These are phyloP conservation scores for Trypethelium eluteriae DNA, from an alignment of 495 filamentous ascomycete genomes.

Conservation along the genomic window DNA sequence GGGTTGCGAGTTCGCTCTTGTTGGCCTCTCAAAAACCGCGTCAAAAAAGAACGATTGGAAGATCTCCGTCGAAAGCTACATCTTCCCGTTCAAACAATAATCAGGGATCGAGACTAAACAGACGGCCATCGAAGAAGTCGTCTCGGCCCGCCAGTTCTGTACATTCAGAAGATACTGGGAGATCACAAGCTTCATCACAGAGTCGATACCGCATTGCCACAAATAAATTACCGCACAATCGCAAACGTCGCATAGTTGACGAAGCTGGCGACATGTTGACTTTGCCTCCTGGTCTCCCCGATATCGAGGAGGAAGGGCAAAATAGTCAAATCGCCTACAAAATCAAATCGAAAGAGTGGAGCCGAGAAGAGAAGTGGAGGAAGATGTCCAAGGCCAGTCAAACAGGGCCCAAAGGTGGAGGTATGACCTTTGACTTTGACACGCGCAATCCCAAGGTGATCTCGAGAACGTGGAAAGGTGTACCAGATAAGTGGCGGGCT, in stretches of 20 bases:
- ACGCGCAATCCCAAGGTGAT: constrained; percentile 75
- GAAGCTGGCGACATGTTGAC: constrained; percentile 89
- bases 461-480: constrained; percentile 92
- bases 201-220: constrained; percentile 50
- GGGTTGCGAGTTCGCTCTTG: constrained; percentile 58
- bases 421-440: constrained; percentile 88
- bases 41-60: constrained; percentile 48
- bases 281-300: constrained; percentile 57
- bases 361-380: constrained; percentile 87
- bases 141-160: constrained; percentile 23
- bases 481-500: constrained; percentile 90
- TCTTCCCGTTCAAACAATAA: constrained; percentile 33
- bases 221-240: constrained; percentile 69
- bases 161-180: constrained; percentile 18
- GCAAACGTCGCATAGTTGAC: constrained; percentile 65
- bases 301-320: constrained; percentile 54
- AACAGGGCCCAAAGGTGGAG: constrained; percentile 52
- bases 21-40: constrained; percentile 58
- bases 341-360: constrained; percentile 70
- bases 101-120: constrained; percentile 17
- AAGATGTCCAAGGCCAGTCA: constrained; percentile 75
- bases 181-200: constrained; percentile 16
- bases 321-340: constrained; percentile 49
- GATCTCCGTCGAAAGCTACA: constrained; percentile 41
- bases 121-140: constrained; percentile 24